These are phyloP conservation scores for Trichomonascus vanleenenianus DNA, from an alignment of 805 yeast genomes.

Conservation along the genomic window DNA sequence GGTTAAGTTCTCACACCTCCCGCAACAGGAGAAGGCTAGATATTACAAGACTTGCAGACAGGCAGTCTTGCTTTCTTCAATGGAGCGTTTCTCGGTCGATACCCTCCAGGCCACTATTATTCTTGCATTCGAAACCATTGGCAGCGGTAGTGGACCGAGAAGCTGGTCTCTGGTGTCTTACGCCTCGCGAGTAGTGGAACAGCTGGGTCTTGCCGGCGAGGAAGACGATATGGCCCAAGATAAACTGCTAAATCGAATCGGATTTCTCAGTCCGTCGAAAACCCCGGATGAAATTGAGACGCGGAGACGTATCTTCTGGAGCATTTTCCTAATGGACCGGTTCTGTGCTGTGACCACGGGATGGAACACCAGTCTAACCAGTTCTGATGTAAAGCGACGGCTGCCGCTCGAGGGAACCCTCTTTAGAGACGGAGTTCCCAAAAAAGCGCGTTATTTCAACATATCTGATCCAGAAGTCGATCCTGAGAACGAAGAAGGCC, in stretches of 20 bases:
- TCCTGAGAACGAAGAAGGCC: neutral
- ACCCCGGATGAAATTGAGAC: neutral
- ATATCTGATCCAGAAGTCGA: neutral
- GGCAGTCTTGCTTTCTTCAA: slow-evolving; percentile 1
- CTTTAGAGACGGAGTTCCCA: neutral
- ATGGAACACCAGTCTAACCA: slow-evolving; percentile 1
- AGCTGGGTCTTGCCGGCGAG: slow-evolving; percentile 1
- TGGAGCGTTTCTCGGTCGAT: slow-evolving; percentile 4
- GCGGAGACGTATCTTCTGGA: slow-evolving; percentile 5
- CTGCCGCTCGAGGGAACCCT: slow-evolving; percentile 3
- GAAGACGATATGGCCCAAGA: neutral
- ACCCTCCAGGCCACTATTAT: slow-evolving; percentile 3
- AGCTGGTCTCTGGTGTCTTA: slow-evolving; percentile 2
- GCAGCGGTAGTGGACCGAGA: slow-evolving; percentile 5
- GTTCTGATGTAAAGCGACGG: slow-evolving; percentile 1
- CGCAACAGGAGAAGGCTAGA: neutral
- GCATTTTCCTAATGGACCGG: slow-evolving; percentile 4
- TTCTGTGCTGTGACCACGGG: slow-evolving; percentile 6
- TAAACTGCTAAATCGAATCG: neutral
- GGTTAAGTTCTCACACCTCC: neutral
- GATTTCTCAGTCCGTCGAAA: neutral
- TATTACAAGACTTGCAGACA: slow-evolving; percentile 1
- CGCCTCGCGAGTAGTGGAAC: slow-evolving; percentile 4
- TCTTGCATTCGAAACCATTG: slow-evolving; percentile 4
- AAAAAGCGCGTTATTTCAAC: slow-evolving; percentile 2